Conservation (phyloP, 176 grass and related monocot genomes). For the Thalia dealbata region DNA sequence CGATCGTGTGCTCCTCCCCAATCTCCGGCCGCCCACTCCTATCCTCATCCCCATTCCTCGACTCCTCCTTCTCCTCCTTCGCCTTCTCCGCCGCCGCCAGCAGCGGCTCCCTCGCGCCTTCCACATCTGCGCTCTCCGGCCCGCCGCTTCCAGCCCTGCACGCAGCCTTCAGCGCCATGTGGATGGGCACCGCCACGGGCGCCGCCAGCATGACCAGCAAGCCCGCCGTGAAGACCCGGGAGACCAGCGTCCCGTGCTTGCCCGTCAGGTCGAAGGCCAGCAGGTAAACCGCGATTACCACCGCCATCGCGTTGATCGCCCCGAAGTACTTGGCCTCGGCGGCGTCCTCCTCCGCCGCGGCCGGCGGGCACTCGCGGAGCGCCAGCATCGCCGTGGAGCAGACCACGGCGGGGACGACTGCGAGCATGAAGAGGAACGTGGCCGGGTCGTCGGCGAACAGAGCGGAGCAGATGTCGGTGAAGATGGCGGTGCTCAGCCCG, state of each 20-base stretch:
- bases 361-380: conserved; percentile 43
- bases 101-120: conserved; percentile 16
- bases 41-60: neutral
- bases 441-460: conserved; percentile 73
- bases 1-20: conserved; percentile 87
- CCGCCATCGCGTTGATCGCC: conserved; percentile 68
- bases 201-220: conserved; percentile 62
- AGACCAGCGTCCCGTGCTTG: conserved; percentile 22
- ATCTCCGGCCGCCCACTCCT: conserved; percentile 35
- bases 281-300: conserved; percentile 78
- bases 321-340: conserved; percentile 46
- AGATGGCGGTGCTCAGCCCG: conserved; percentile 90
- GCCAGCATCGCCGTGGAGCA: conserved; percentile 78
- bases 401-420: conserved; percentile 55
- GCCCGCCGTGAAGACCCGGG: conserved; percentile 46
- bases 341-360: conserved; percentile 11
- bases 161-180: conserved; percentile 25
- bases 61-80: conserved; percentile 1
- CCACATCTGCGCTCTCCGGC: conserved; percentile 33
- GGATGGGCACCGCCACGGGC: conserved; percentile 52
- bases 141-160: conserved; percentile 21
- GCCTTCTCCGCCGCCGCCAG: conserved; percentile 1
- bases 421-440: conserved; percentile 73
- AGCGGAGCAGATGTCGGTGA: conserved; percentile 83
- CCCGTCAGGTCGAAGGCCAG: conserved; percentile 66